Base-by-base conservation (phyloP, 257 asterid genomes). In the Plantago major region DNA sequence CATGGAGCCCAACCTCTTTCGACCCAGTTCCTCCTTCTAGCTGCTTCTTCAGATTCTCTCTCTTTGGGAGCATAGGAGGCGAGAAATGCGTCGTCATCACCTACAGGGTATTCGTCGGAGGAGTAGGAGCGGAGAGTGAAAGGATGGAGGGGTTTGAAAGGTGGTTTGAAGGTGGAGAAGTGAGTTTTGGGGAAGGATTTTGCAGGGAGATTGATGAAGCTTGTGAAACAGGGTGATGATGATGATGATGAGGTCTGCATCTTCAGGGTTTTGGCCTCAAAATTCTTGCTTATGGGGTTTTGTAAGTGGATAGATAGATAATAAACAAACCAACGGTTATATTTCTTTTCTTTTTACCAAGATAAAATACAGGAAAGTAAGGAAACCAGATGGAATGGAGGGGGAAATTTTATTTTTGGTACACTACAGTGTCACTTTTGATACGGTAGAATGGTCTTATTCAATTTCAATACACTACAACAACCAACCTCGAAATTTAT, bases 1-100 rank as follows among this genome's bases (percentile, higher is more conserved):
- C 98, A 91, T 0, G 98, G 98, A 14, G 98, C 98, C 98, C 98
- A 91, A 7, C 98, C 98, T 62, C 95, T 79, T 46, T 91, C 98
- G 26, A 91, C 51, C 98, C 98, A 91, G 78, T 91, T 91, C 68
- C 72, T 74, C 46, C 73, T 76, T 3, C 98, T 86, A 43, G 96
- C 96, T 71, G 86, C 95, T 6, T 91, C 96, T 68, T 91, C 98
- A 10, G 96, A 75, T 73, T 84, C 89, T 68, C 77, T 86, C 79
- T 84, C 94, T 63, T 86, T 88, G 10, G 95, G 95, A 1, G 86
- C 80, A 62, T 76, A 88, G 13, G 86, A 59, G 15, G 79, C 74
- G 42, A 91, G 94, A 64, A 84, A 91, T 7, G 79, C 88, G 18
- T 85, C 95, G 59, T 84, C 96, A 46, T 87, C 86, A 10, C 85